Evolutionary conservation across 805 yeast species (phyloP), one percentile per base, ranked within the genome.

Genomic region (Yamadazyma nakazawae): DNA sequence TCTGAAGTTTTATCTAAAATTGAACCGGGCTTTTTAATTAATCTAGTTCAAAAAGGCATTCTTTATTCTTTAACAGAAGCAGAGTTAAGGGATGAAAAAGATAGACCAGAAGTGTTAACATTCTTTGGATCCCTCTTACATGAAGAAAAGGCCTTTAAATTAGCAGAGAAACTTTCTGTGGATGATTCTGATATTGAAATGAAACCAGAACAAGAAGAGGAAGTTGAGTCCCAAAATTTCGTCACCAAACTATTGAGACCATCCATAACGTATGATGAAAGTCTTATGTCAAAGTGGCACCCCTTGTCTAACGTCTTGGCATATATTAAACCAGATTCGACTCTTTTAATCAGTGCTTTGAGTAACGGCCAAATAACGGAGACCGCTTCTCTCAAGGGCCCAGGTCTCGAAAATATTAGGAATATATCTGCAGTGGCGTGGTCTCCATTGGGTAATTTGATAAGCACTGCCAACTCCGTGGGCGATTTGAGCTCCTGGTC

Each of bases 401-500:
- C 74, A 9, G 53, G 53, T 24, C 34, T 54, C 14, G 54, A 47
- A n/a, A 25, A 43, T 3, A 49, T 53, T 5, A 62, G 62, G 51
- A 62, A 63, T 13, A 59, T 72, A 14, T 62, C 66, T 35, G 54
- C 65, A 2, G 66, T 70, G 13, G 55, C 79, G 9, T 88, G 95
- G 95, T 77, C 88, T 11, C 83, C 84, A 1, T 66, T 68, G 45
- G 96, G 96, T 0, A 68, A 76, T 35, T 54, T 73, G 12, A 62
- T 89, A 2, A 72, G 85, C 12, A 84, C 91, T 0, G 85, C 83
- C 2, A 74, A 82, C 2, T 79, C 75, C 45, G 75, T 75, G 56
- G 96, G 96, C 12, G 92, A 85, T 55, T 56, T 90, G 8, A 67
- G 92, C 46, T 69, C 87, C n/a, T 90, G 96, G 96, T 76, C 82